Percentiles rank a stretch among this genome's conserved stretches.
Conservation (phyloP, 2,329 filamentous ascomycete genomes). For the Fonsecaea nubica region DNA sequence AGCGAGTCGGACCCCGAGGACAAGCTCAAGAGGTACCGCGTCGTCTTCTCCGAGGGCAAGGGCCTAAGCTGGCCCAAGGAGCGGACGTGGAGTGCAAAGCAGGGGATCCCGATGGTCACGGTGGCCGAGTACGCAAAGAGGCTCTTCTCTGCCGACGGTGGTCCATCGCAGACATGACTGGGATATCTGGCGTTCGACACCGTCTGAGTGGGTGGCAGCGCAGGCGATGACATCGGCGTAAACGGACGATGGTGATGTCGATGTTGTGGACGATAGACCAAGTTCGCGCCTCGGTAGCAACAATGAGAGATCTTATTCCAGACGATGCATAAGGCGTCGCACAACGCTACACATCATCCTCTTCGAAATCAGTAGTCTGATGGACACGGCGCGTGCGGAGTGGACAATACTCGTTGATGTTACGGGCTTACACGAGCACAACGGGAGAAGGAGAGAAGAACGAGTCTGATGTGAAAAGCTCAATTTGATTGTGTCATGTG, state of each 20-base stretch:
- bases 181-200: background rate
- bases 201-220: too few relatives aligned
- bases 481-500: background rate
- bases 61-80: conserved; percentile 66
- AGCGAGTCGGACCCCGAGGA: conserved; percentile 57
- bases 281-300: background rate
- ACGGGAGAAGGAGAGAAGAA: background rate
- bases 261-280: background rate
- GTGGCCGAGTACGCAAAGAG: conserved; percentile 33
- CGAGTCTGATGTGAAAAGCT: background rate
- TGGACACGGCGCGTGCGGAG: background rate
- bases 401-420: background rate
- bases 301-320: background rate
- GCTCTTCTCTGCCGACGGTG: conserved; percentile 9
- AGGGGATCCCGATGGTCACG: conserved; percentile 27
- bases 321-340: background rate
- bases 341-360: background rate
- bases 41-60: conserved; percentile 64
- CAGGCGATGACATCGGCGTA: too few relatives aligned
- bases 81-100: conserved; percentile 58
- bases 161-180: background rate
- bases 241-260: too few relatives aligned
- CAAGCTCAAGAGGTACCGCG: conserved; percentile 64
- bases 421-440: background rate
- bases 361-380: background rate